A percentile compares a stretch with the other conserved stretches of the same genome.
Evolutionary conservation across 805 yeast species (phyloP).

Genomic region (Sugiyamaella smithiae): DNA sequence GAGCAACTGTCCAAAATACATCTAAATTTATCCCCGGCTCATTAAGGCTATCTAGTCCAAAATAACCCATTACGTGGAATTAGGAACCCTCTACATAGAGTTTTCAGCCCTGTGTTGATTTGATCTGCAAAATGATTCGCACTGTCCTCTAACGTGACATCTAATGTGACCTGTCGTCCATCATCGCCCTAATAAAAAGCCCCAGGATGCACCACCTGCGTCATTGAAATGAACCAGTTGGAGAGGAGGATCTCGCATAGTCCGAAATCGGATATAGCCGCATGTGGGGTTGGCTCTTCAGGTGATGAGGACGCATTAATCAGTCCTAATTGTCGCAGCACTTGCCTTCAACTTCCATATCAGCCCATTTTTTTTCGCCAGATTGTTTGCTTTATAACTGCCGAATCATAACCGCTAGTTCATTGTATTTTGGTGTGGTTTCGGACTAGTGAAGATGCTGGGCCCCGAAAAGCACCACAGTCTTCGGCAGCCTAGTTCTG

Average conservation of each 20-base stretch:
- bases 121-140: too few species aligned
- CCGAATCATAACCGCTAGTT: not conserved
- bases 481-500: not conserved
- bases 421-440: not conserved
- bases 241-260: not conserved
- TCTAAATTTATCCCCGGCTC: too few species aligned
- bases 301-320: not conserved
- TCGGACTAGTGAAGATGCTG: not conserved
- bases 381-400: not conserved
- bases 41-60: too few species aligned
- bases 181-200: too few species aligned
- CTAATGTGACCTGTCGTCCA: too few species aligned
- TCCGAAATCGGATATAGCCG: not conserved
- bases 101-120: too few species aligned
- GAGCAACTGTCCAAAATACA: too few species aligned
- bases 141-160: too few species aligned
- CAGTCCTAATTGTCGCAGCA: not conserved
- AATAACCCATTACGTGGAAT: too few species aligned
- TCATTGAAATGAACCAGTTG: too few species aligned
- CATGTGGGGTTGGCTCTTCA: conserved; percentile 3
- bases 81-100: too few species aligned
- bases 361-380: not conserved
- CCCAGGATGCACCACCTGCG: too few species aligned
- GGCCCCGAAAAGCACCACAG: not conserved
- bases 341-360: not conserved